Base-by-base conservation (phyloP, 116 monocot genomes). In the Papilionanthe hybrid region DNA sequence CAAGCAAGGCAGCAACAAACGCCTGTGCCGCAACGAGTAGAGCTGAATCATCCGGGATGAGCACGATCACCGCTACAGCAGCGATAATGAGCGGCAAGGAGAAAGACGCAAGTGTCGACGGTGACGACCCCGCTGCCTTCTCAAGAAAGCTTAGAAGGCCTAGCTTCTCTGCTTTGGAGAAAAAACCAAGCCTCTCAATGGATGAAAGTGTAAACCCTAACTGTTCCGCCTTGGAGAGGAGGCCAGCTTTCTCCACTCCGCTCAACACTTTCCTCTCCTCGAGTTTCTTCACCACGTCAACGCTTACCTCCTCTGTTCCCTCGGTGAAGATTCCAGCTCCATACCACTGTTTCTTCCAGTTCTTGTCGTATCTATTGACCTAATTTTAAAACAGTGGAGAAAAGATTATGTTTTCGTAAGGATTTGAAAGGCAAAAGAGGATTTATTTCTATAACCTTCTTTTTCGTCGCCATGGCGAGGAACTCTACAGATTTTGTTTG, bases 131-230 rank as follows among this genome's bases (percentile, higher is more conserved):
- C 11, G 94, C 92, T 9, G 82, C 84, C 29, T 68, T 72, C 87
- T 94, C 98, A 41, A 93, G 82, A 73, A 98, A 80, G 87, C 98
- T 98, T 75, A 93, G 84, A 23, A 93, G 87, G 42, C 90, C 93
- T 15, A 93, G 81, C 79, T 98, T 85, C 84, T 98, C 98, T 17
- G 92, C 91, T 76, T 98, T 98, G 49, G 98, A 98, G 80, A 98
- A 85, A 55, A 98, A 72, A 5, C 94, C 92, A 11, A 94, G 91
- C 80, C 82, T 83, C 84, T 97, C 94, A 56, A 97, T 88, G 75
- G 97, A 94, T 13, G 97, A 94, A 20, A 97, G 85, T 1, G 97
- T 97, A 67, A 97, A 15, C 0, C 92, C 94, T 4, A 94, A 79
- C 80, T 87, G 81, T 88, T 94, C 94, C 1, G 94, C 94, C 79